Evolutionary conservation across 257 asterid species (phyloP), one percentile per base, ranked within the genome.

Genomic region (Avicennia marina): DNA sequence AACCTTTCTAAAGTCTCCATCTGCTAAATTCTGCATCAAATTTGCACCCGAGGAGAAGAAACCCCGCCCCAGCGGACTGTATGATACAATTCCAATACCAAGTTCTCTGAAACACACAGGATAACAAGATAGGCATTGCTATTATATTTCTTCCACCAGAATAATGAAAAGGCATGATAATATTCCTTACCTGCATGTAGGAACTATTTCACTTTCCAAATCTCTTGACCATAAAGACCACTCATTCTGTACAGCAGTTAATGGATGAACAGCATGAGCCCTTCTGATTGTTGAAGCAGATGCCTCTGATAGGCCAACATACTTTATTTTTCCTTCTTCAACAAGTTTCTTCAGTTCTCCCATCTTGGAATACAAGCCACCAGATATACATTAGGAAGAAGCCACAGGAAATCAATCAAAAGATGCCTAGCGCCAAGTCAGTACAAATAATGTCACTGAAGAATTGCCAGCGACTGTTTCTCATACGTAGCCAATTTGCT

Each of bases 161-260:
- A n/a, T n/a, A n/a, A n/a, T 19, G 33, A 39, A 15, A 21, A 27
- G 1, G 31, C 21, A 48, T 41, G 18, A 31, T 47, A 50, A 15
- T 7, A 32, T 36, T 7, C 27, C 8, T 33, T 15, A 75, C 93
- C 89, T 72, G 89, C 93, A 86, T 4, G 87, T 68, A 33, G 89
- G 89, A 51, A 86, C 58, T 41, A 81, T 64, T 58, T 78, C 94
- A 5, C 70, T 75, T 65, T 83, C 95, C 47, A 73, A 69, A 60
- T 83, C 95, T 65, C 94, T 74, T 7, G 89, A 54, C 90, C 90
- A 83, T 62, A 83, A 64, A 0, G 94, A 87, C 94, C 94, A 87
- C 55, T 87, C 95, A 4, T 67, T 70, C 72, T 87, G 94, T 29
- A 84, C 72, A 0, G 93, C 89, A 41, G 85, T 76, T 65, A 86